phyloP scores from a whole-genome alignment of 805 yeast species.

The Hanseniaspora taiwanica region DNA sequence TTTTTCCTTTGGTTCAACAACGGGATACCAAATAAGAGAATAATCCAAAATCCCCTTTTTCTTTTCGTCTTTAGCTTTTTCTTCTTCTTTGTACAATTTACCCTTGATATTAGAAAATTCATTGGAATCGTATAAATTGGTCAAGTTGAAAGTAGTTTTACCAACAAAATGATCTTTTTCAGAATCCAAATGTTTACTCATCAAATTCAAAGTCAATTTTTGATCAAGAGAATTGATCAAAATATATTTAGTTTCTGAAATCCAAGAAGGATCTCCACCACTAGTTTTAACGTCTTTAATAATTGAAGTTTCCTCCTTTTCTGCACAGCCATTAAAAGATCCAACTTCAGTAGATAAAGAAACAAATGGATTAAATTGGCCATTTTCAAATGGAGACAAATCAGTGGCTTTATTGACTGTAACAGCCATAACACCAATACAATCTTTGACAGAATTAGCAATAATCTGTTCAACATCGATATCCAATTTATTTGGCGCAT shows the following conservation, averaged over 20 bases:
- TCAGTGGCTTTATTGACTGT: constrained; percentile 36
- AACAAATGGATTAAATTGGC: constrained; percentile 48
- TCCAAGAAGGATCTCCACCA: constrained; percentile 42
- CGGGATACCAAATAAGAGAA: constrained; percentile 34
- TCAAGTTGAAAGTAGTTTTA: constrained; percentile 39
- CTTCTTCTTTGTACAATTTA: constrained; percentile 8
- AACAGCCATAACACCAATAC: constrained; percentile 56
- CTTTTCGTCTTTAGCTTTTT: background rate
- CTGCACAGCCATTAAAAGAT: constrained; percentile 28
- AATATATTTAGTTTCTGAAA: constrained; percentile 46
- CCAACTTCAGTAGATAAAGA: constrained; percentile 32
- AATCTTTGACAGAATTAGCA: constrained; percentile 50
- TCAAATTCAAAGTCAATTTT: constrained; percentile 35
- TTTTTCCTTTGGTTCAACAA: constrained; percentile 7
- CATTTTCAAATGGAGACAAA: constrained; percentile 17
- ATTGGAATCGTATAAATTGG: constrained; percentile 45
- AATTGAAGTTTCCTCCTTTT: constrained; percentile 28
- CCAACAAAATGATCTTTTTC: constrained; percentile 40
- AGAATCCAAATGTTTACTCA: constrained; percentile 32
- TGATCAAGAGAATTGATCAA: constrained; percentile 45
- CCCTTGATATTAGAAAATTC: constrained; percentile 11
- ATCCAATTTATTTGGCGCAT: constrained; percentile 72
- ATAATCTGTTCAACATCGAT: constrained; percentile 61
- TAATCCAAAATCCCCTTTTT: constrained; percentile 46
- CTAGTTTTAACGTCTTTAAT: constrained; percentile 13